Percentiles rank a stretch among this genome's conserved stretches.
Evolutionary conservation across 2,329 filamentous ascomycete species (phyloP).

Genomic region (Aspergillus intermedius): DNA sequence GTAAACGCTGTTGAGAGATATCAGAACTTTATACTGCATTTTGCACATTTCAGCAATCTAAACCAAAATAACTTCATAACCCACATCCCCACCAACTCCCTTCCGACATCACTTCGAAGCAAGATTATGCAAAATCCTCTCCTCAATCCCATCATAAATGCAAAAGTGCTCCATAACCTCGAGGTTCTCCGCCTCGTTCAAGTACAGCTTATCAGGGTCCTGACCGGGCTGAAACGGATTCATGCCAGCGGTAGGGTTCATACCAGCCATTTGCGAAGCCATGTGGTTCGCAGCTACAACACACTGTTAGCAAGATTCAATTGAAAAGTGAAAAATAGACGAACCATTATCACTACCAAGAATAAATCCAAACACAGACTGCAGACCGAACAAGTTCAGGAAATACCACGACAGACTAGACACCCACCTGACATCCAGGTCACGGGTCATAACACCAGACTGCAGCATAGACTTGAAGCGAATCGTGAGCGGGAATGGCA

Average conservation of each 20-base stretch:
- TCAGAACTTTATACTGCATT: not conserved
- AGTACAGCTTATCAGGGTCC: constrained; percentile 92
- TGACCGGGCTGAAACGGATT: constrained; percentile 86
- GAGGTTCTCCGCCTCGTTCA: constrained; percentile 87
- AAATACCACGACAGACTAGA: constrained; percentile 99
- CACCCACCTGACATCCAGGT: constrained; percentile 97
- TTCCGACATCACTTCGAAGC: constrained; percentile 13
- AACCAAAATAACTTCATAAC: not conserved
- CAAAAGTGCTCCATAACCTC: constrained; percentile 92
- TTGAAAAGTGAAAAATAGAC: constrained; percentile 25
- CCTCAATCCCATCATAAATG: constrained; percentile 80
- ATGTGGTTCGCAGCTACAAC: constrained; percentile 77
- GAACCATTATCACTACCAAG: constrained; percentile 91
- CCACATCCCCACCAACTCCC: constrained; percentile 2
- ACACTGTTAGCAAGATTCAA: not conserved
- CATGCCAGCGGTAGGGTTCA: constrained; percentile 59
- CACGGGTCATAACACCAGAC: constrained; percentile 88
- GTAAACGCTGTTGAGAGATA: not conserved
- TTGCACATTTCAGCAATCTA: constrained; percentile 5
- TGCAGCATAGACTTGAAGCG: constrained; percentile 99
- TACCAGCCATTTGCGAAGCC: constrained; percentile 72
- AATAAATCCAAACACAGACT: constrained; percentile 95
- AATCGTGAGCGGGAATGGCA: constrained; percentile 94
- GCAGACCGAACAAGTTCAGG: constrained; percentile 89
- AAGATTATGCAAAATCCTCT: constrained; percentile 61